Evolutionary conservation across 805 yeast species (phyloP), one percentile per base, ranked within the genome.

Genomic region (Kodamaea restingae): DNA sequence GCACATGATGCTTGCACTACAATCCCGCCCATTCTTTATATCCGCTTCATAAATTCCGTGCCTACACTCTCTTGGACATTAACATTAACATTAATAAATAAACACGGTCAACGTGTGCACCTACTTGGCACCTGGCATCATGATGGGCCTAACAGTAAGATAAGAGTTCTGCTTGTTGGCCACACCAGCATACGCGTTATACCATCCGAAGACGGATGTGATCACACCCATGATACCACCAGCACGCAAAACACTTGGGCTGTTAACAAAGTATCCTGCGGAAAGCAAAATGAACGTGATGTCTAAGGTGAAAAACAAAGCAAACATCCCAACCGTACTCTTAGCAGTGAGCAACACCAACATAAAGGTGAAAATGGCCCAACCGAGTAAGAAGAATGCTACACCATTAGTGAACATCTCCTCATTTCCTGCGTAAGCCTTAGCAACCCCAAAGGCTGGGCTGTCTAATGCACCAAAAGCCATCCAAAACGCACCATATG

Each of bases 331-430:
- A 36, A 68, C 47, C 1, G 80, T 74, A 2, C 80, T 67, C 51
- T 73, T 75, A 52, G 70, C 60, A 2, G 85, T 75, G 48, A 76
- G 73, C 43, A 77, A 50, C 51, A 76, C 57, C 58, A 80, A 67
- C 60, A 80, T 60, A 47, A 76, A 77, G 10, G 84, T 71, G 64
- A 80, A 80, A 9, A 81, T 73, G 4, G 75, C 67, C 85, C 85
- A 80, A 7, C 83, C 84, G 2, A 78, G 54, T 18, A 79, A 53
- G 55, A 67, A 79, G 48, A 80, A 74, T 2, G 84, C 87, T 18
- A 75, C 48, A 1, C 78, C 81, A 46, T 78, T 74, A 30, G 56
- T 56, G 15, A 62, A 36, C 46, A 58, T 62, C 50, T 73, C 78
- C 12, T 59, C 54, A 5, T 67, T 52, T 41, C 70, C 70, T 25